Evolutionary conservation across 2,329 filamentous ascomycete genomes (phyloP).

Genomic region (Beauveria asiatica): DNA sequence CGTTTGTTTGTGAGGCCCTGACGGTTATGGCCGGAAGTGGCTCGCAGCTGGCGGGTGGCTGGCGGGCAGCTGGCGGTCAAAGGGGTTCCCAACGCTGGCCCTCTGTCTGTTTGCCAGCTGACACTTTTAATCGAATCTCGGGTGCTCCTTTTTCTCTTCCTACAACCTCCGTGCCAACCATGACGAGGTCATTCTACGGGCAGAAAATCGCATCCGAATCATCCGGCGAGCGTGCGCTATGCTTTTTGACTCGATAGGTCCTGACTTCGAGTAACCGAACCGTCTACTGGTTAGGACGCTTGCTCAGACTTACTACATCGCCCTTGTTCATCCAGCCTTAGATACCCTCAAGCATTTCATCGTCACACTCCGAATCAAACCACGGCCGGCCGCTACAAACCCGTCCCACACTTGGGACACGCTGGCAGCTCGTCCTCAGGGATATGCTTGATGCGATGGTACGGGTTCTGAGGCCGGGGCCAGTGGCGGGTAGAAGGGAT

Average conservation of each 20-base stretch:
- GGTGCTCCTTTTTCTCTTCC: background rate
- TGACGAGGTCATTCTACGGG: background rate
- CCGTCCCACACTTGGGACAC: no score
- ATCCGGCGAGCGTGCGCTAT: background rate
- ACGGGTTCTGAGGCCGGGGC: no score
- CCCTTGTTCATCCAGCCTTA: no score
- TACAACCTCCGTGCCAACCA: background rate
- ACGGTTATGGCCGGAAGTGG: background rate
- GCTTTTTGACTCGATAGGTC: background rate
- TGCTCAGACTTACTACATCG: no score
- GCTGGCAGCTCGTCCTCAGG: no score
- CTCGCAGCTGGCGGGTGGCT: background rate
- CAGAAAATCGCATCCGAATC: background rate
- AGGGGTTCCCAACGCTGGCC: background rate
- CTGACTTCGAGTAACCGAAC: no score
- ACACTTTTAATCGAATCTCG: background rate
- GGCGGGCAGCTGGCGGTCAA: background rate
- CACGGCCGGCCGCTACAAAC: no score
- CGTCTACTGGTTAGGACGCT: no score
- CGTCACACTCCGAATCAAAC: no score
- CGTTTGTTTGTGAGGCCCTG: background rate
- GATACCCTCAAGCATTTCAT: no score
- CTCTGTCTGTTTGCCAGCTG: background rate
- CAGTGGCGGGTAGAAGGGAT: no score
- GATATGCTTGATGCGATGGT: no score